These are phyloP conservation scores for Grigorovia transvaalensis DNA, from an alignment of 805 yeast species.

Conservation along the genomic window DNA sequence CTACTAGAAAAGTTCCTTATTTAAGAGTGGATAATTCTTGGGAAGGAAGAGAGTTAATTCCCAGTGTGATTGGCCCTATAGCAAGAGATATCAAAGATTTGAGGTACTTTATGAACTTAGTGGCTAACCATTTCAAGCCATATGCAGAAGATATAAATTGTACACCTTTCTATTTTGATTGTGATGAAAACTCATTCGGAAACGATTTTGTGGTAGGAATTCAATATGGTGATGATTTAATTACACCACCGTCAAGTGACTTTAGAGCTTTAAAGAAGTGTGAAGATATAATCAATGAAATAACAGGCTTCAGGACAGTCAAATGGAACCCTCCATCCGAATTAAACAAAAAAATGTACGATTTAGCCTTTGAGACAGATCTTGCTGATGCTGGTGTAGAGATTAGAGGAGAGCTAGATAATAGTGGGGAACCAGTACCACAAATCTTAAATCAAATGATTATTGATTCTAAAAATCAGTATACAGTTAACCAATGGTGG, in stretches of 20 bases:
- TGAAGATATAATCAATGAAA: constrained; percentile 5
- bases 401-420: constrained; percentile 7
- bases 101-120: constrained; percentile 36
- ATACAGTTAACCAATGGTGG: constrained; percentile 14
- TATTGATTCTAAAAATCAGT: constrained; percentile 1
- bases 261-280: constrained; percentile 11
- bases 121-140: constrained; percentile 11
- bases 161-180: constrained; percentile 8
- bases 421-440: constrained; percentile 10
- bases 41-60: constrained; percentile 44
- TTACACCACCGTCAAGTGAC: constrained; percentile 12
- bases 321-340: constrained; percentile 11
- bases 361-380: constrained; percentile 11
- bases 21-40: constrained; percentile 31
- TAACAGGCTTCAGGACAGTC: constrained; percentile 10
- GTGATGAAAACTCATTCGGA: not conserved
- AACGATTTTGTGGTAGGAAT: constrained; percentile 8
- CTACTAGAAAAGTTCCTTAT: constrained; percentile 17
- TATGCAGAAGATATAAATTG: constrained; percentile 7
- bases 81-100: constrained; percentile 30
- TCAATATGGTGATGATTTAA: constrained; percentile 13
- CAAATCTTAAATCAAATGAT: constrained; percentile 10
- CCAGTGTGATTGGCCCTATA: constrained; percentile 50
- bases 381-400: constrained; percentile 13
- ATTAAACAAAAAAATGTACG: constrained; percentile 6